phyloP scores from a whole-genome alignment of 208 protist species.

The Leishmania tarentolae region DNA sequence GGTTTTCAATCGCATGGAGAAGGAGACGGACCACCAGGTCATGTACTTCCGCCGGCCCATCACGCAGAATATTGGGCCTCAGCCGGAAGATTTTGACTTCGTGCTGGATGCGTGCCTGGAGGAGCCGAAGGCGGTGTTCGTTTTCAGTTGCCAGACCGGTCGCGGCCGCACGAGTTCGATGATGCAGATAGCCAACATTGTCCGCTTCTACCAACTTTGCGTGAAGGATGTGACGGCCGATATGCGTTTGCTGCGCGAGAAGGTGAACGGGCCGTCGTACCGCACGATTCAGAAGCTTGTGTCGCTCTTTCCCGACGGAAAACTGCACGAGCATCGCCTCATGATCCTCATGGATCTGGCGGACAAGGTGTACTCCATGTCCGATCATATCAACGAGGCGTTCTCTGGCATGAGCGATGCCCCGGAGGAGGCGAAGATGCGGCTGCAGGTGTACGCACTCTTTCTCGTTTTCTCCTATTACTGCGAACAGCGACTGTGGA shows the following conservation, averaged over 20 bases:
- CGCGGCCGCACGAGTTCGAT: slow-evolving; percentile 81
- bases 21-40: slow-evolving; percentile 43
- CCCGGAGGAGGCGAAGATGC: slow-evolving; percentile 79
- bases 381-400: slow-evolving; percentile 83
- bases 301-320: slow-evolving; percentile 87
- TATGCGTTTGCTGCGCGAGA: slow-evolving; percentile 65
- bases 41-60: slow-evolving; percentile 82
- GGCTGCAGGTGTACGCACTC: slow-evolving; percentile 81
- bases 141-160: slow-evolving; percentile 90
- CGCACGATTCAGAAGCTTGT: slow-evolving; percentile 88
- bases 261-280: slow-evolving; percentile 51
- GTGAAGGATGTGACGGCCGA: slow-evolving; percentile 72
- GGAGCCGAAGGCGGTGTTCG: slow-evolving; percentile 72
- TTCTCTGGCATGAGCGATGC: slow-evolving; percentile 54
- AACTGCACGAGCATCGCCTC: slow-evolving; percentile 84
- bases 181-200: slow-evolving; percentile 88
- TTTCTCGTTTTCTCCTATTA: slow-evolving; percentile 91
- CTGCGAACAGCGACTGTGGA: slow-evolving; percentile 89
- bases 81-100: slow-evolving; percentile 88
- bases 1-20: slow-evolving; percentile 54
- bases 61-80: slow-evolving; percentile 78
- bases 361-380: slow-evolving; percentile 88
- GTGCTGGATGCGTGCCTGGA: slow-evolving; percentile 77
- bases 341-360: slow-evolving; percentile 79
- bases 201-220: slow-evolving; percentile 88